Conservation (phyloP, 345 rosid species). For the Dipteronia dyeriana region DNA sequence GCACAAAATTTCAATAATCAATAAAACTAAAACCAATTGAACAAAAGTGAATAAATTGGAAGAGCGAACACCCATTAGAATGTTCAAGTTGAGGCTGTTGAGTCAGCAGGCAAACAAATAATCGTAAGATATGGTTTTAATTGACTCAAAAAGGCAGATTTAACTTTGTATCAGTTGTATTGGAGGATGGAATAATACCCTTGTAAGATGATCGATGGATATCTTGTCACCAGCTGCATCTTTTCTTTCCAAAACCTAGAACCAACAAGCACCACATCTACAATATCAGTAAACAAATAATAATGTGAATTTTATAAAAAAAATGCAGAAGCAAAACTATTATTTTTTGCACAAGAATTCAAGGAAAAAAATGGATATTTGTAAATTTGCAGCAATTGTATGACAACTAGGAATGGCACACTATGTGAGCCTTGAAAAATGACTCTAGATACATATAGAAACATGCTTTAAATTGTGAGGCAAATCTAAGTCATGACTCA, state of each 20-base stretch:
- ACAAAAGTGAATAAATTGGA: background rate
- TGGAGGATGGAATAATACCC: constrained; percentile 39
- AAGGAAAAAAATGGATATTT: background rate
- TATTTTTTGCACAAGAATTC: background rate
- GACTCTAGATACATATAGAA: background rate
- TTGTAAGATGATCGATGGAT: constrained; percentile 63
- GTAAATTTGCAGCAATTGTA: background rate
- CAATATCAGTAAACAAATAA: constrained; percentile 1
- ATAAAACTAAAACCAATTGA: background rate
- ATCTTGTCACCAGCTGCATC: constrained; percentile 41
- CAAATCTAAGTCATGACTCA: constrained; percentile 11
- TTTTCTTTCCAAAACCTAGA: constrained; percentile 74
- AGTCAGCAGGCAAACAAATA: background rate
- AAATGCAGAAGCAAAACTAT: background rate
- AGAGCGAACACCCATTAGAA: too few species aligned
- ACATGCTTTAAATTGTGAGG: constrained; percentile 17
- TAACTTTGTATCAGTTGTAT: background rate
- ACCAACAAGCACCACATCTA: constrained; percentile 15
- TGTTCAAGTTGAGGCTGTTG: background rate
- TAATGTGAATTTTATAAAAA: background rate
- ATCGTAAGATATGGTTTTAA: background rate
- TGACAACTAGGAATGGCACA: constrained; percentile 4
- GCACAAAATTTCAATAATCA: background rate
- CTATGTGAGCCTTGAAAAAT: background rate
- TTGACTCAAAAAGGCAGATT: background rate